Evolutionary conservation across 306 rosid genomes (phyloP), one percentile per base, ranked within the genome.

Genomic region (Quercus aquifolioides): DNA sequence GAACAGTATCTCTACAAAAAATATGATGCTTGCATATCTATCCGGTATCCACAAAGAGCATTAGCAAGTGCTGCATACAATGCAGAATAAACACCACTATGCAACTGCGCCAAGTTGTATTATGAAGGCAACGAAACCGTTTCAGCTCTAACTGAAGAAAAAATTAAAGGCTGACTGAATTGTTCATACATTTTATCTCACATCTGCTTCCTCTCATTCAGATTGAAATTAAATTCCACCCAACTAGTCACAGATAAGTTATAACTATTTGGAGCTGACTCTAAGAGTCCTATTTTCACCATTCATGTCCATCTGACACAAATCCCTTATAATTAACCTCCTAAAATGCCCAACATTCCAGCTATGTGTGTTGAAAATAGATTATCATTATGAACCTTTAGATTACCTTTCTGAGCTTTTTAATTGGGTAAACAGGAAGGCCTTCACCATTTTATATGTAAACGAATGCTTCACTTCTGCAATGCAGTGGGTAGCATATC

Each of bases 31-130:
- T 71, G 43, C 21, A 0, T 23, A 74, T 51, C 46, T 31, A 31
- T 31, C 35, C 35, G 4, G 35, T 55, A 82, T 77, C 77, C 77
- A 72, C 9, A 35, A 31, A 57, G 41, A 71, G 68, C 56, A 58
- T 63, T 38, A 71, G 12, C 12, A 65, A 17, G 19, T 33, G 51
- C 15, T 17, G 35, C 51, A 9, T 15, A 46, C 2, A 67, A 33
- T 19, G 4, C 33, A 14, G 71, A 67, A 23, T 12, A 18, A 46
- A 46, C 14, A 46, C 52, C 15, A 46, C 13, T 46, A 46, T 46
- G 52, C 14, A 8, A 46, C 13, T 67, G 35, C 49, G 4, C 19
- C 14, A 31, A 15, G 51, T 25, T 26, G n/a, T 10, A 10, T 46
- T 46, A 33, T 65, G 15, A 67, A 67, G 33, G 46, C 4, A 1